Evolutionary conservation across 352 stramenopile species (phyloP).

Genomic region (Porosira glacialis): DNA sequence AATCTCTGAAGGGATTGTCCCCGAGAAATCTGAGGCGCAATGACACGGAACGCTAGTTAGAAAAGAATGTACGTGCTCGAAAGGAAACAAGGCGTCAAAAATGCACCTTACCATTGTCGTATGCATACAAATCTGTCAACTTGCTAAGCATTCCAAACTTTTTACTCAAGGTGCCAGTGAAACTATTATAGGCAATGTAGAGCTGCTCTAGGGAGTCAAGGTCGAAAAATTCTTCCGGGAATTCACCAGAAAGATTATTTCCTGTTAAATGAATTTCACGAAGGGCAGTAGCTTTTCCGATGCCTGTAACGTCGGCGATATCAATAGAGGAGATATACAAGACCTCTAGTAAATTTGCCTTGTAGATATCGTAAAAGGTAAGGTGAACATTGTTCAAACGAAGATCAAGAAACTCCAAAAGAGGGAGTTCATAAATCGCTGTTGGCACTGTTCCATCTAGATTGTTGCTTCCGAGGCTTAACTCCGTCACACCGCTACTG

Average conservation of each 20-base stretch:
- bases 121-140: slow-evolving; percentile 60
- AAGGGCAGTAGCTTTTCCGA: slow-evolving; percentile 48
- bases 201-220: slow-evolving; percentile 49
- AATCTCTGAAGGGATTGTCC: slow-evolving; percentile 57
- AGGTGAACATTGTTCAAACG: slow-evolving; percentile 50
- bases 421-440: slow-evolving; percentile 40
- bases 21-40: slow-evolving; percentile 62
- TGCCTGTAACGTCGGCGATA: slow-evolving; percentile 43
- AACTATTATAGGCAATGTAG: slow-evolving; percentile 54
- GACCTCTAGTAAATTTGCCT: slow-evolving; percentile 49
- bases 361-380: slow-evolving; percentile 48
- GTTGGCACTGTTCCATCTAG: slow-evolving; percentile 49
- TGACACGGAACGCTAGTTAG: too few species aligned
- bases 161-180: slow-evolving; percentile 43
- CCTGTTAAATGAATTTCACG: slow-evolving; percentile 36
- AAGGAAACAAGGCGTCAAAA: neutral
- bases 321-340: slow-evolving; percentile 62
- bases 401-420: slow-evolving; percentile 44
- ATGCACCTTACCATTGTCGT: slow-evolving; percentile 38
- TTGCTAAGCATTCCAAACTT: slow-evolving; percentile 56
- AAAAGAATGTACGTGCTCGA: neutral
- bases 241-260: slow-evolving; percentile 49
- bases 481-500: slow-evolving; percentile 45
- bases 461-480: slow-evolving; percentile 42
- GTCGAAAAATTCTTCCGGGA: slow-evolving; percentile 69